phyloP scores from a whole-genome alignment of 2,329 filamentous ascomycete species.

The Mariannaea elegans region DNA sequence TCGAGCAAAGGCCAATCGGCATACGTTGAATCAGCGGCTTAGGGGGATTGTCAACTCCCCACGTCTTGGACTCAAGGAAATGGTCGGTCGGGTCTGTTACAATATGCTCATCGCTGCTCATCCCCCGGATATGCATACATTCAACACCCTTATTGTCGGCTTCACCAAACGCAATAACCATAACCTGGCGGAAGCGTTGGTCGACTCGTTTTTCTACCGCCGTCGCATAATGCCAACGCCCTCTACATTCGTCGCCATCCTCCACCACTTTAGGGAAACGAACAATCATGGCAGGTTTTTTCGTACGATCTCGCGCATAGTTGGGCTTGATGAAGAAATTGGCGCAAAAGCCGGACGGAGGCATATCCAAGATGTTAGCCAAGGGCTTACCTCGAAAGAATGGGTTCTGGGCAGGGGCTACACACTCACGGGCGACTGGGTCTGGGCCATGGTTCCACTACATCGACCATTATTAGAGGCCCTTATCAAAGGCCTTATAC shows the following conservation, averaged over 20 bases:
- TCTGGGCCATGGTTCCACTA: constrained; percentile 52
- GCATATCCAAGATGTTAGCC: constrained; percentile 44
- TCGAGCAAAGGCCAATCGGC: constrained; percentile 38
- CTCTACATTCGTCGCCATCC: constrained; percentile 57
- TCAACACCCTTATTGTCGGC: constrained; percentile 75
- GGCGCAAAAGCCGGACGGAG: constrained; percentile 52
- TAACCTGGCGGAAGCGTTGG: constrained; percentile 61
- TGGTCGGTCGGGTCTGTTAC: constrained; percentile 61
- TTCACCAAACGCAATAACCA: constrained; percentile 63
- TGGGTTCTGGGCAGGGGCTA: constrained; percentile 41
- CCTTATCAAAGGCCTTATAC: constrained; percentile 58
- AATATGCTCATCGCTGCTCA: constrained; percentile 71
- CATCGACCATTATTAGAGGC: constrained; percentile 53
- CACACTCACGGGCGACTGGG: constrained; percentile 45
- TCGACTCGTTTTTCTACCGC: constrained; percentile 58
- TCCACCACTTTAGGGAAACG: constrained; percentile 59
- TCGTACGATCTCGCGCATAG: constrained; percentile 55
- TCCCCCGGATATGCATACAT: constrained; percentile 73
- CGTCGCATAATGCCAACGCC: constrained; percentile 57
- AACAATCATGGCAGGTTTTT: constrained; percentile 55
- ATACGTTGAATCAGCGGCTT: constrained; percentile 42
- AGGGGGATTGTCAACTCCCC: constrained; percentile 40
- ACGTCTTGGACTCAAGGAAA: constrained; percentile 43
- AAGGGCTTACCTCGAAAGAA: constrained; percentile 39
- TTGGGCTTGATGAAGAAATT: constrained; percentile 50